These are phyloP conservation scores for Bruguiera hainesii DNA, from an alignment of 441 rosid species.

Conservation along the genomic window DNA sequence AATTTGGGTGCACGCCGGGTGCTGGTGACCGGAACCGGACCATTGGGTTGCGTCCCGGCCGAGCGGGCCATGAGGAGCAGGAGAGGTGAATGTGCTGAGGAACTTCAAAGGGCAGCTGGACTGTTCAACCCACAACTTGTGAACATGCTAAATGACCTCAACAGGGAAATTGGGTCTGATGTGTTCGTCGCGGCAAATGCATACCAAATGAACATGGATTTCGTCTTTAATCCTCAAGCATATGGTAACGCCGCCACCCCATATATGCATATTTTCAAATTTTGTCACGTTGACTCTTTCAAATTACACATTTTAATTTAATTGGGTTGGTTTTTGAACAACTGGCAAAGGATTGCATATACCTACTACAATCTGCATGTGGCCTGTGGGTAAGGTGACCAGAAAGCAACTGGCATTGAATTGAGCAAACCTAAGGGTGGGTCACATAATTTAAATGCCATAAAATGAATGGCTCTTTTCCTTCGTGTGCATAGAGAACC, in stretches of 20 bases:
- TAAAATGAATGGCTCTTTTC: neutral
- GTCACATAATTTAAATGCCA: neutral
- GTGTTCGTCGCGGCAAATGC: conserved; percentile 56
- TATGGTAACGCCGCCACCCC: conserved; percentile 34
- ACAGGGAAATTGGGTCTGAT: conserved; percentile 44
- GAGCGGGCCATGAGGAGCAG: conserved; percentile 57
- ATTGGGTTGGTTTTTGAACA: too few species aligned
- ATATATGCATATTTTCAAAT: too few species aligned
- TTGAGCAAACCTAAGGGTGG: neutral
- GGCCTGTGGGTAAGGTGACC: neutral
- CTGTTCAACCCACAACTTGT: conserved; percentile 58
- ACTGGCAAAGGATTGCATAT: neutral
- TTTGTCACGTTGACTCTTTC: too few species aligned
- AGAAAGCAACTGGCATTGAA: neutral
- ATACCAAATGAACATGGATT: conserved; percentile 40
- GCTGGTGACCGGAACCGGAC: conserved; percentile 79
- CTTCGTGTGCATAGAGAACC: neutral
- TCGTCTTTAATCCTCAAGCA: conserved; percentile 44
- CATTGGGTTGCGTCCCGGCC: conserved; percentile 77
- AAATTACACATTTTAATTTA: too few species aligned
- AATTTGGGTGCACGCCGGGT: conserved; percentile 68
- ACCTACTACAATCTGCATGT: neutral
- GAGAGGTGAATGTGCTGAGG: conserved; percentile 51
- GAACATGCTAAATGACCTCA: conserved; percentile 42
- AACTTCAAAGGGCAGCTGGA: conserved; percentile 50